A percentile compares a stretch with the other conserved stretches of the same genome.
These are phyloP conservation scores for Cairneyella variabilis DNA, from an alignment of 495 filamentous ascomycete species.

Conservation along the genomic window DNA sequence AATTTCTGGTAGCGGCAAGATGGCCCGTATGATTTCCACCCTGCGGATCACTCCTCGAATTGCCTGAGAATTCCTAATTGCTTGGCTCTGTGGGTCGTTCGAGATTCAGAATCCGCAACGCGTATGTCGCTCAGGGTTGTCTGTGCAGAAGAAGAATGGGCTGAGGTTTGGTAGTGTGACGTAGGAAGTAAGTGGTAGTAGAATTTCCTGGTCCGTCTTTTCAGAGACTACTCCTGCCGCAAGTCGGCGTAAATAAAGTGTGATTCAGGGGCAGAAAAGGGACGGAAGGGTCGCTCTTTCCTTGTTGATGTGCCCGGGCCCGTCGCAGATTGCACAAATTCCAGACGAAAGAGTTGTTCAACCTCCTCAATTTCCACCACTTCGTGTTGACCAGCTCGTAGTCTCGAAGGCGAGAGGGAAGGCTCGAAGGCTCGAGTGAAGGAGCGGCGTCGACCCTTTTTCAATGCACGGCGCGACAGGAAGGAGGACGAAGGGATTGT, in stretches of 20 bases:
- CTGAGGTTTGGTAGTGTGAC: not conserved
- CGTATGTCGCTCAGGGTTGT: conserved; percentile 1
- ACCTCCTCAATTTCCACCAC: too few species aligned
- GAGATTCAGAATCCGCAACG: conserved; percentile 1
- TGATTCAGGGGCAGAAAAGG: too few species aligned
- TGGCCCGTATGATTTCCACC: not conserved
- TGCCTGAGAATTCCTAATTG: too few species aligned
- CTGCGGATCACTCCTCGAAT: too few species aligned
- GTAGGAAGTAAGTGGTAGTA: not conserved
- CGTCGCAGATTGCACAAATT: not conserved
- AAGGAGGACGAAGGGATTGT: not conserved
- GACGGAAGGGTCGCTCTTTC: not conserved
- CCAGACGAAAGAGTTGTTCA: not conserved
- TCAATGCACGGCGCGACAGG: not conserved
- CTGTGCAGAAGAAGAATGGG: conserved; percentile 2
- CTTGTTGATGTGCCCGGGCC: not conserved
- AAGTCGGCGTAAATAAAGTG: too few species aligned
- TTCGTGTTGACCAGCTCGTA: not conserved
- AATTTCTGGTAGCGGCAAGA: not conserved
- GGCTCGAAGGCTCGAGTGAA: not conserved
- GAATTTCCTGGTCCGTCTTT: not conserved
- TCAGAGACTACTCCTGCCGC: too few species aligned
- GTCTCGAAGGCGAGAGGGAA: not conserved
- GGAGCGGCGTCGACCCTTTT: not conserved
- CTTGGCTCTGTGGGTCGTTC: conserved; percentile 1